Evolutionary conservation across 129 eudicot genomes (phyloP).

Genomic region (Ambrosia artemisiifolia): DNA sequence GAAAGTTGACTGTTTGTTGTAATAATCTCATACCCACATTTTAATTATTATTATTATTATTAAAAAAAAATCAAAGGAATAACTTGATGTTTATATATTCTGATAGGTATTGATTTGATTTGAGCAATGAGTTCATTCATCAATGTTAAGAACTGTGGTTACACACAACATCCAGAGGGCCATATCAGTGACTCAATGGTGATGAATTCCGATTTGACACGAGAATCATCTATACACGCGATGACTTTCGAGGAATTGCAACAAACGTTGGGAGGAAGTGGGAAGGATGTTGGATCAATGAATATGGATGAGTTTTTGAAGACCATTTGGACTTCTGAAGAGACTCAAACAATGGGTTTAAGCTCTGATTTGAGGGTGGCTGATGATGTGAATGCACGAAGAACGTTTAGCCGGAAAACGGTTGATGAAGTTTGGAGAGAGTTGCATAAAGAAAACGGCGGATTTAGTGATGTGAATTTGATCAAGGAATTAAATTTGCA

Average conservation of each 20-base stretch:
- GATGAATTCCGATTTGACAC: constrained; percentile 31
- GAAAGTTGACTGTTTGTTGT: constrained; percentile 7
- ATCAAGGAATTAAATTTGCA: constrained; percentile 34
- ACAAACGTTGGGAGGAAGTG: constrained; percentile 46
- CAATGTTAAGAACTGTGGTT: constrained; percentile 50
- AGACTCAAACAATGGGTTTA: constrained; percentile 48
- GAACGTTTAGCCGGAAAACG: constrained; percentile 70
- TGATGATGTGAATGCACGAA: constrained; percentile 50
- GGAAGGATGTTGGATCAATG: constrained; percentile 78
- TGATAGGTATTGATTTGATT: constrained; percentile 18
- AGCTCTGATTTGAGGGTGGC: constrained; percentile 29
- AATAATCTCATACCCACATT: constrained; percentile 1
- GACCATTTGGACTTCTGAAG: constrained; percentile 79
- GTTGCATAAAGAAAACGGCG: constrained; percentile 42
- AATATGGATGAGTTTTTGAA: constrained; percentile 77
- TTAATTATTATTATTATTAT: background rate
- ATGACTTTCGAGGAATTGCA: constrained; percentile 74
- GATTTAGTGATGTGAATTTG: constrained; percentile 34
- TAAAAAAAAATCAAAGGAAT: constrained; percentile 9
- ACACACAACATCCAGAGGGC: constrained; percentile 32
- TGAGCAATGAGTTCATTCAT: constrained; percentile 52
- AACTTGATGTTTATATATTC: constrained; percentile 9
- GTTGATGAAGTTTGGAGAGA: constrained; percentile 88
- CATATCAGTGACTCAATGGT: constrained; percentile 24
- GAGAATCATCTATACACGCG: constrained; percentile 55